phyloP scores from a whole-genome alignment of 805 yeast genomes.

The Myxozyma melibiosi region DNA sequence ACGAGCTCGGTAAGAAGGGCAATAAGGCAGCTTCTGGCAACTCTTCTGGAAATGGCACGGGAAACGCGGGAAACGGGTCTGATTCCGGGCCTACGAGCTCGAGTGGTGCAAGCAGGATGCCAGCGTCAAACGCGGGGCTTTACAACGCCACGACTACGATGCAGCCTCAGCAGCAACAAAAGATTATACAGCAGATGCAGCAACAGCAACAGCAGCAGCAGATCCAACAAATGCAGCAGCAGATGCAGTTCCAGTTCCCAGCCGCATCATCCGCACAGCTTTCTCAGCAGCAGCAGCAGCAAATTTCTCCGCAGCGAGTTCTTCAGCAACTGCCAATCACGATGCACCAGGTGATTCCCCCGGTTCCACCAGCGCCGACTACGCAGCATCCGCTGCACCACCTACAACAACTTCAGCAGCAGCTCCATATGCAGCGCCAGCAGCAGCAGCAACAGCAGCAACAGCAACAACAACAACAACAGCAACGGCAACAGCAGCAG shows the following conservation, averaged over 20 bases:
- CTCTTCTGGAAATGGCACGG: neutral
- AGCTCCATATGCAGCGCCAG: slow-evolving; percentile 17
- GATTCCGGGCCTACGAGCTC: no score
- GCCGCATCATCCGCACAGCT: neutral
- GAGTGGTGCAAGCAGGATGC: no score
- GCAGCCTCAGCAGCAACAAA: slow-evolving; percentile 4
- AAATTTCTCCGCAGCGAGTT: slow-evolving; percentile 14
- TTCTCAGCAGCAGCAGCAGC: slow-evolving; percentile 9
- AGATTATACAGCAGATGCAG: neutral
- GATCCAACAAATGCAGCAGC: neutral
- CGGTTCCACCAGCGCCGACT: slow-evolving; percentile 21
- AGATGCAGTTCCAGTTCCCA: neutral
- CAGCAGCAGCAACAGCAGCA: slow-evolving; percentile 24
- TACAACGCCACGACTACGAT: no score
- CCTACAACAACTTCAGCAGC: slow-evolving; percentile 24
- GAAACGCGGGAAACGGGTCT: no score
- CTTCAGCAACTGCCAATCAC: slow-evolving; percentile 16
- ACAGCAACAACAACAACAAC: slow-evolving; percentile 7
- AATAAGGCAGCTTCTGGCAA: neutral
- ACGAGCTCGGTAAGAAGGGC: slow-evolving; percentile 23
- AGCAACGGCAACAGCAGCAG: slow-evolving; percentile 6
- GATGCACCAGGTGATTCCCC: slow-evolving; percentile 23
- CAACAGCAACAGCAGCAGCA: neutral
- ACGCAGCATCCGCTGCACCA: slow-evolving; percentile 25
- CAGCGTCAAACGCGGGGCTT: no score